Percentiles rank a stretch among this genome's conserved stretches.
phyloP scores from a whole-genome alignment of 805 yeast genomes.

The Myxozyma geophila region DNA sequence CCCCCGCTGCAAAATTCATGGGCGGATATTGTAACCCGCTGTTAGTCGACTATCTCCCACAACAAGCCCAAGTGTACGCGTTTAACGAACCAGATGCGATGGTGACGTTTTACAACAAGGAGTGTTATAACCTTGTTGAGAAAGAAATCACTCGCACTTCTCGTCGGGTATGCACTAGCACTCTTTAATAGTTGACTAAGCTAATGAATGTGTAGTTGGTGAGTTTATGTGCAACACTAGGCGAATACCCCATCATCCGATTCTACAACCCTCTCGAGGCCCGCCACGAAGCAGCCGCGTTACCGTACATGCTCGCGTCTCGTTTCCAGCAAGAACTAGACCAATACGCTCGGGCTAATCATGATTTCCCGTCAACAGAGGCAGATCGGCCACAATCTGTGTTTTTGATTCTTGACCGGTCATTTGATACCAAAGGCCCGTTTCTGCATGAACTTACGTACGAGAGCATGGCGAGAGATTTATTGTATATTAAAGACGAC shows the following conservation, averaged over 20 bases:
- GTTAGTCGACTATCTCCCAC: slow-evolving; percentile 61
- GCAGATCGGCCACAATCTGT: slow-evolving; percentile 69
- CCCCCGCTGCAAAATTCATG: slow-evolving; percentile 40
- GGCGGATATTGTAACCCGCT: slow-evolving; percentile 47
- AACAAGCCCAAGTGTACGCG: slow-evolving; percentile 74
- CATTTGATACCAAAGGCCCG: slow-evolving; percentile 82
- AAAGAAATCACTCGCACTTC: slow-evolving; percentile 65
- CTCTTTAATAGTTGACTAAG: background rate
- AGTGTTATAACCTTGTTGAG: slow-evolving; percentile 64
- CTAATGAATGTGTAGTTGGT: slow-evolving; percentile 53
- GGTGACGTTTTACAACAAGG: slow-evolving; percentile 70
- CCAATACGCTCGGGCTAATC: slow-evolving; percentile 70
- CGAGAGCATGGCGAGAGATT: slow-evolving; percentile 89
- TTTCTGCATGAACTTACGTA: slow-evolving; percentile 86
- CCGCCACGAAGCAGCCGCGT: slow-evolving; percentile 58
- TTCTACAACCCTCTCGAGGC: slow-evolving; percentile 61
- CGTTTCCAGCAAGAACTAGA: slow-evolving; percentile 74
- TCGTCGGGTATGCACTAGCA: slow-evolving; percentile 40
- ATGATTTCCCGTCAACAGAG: slow-evolving; percentile 61
- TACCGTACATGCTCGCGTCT: slow-evolving; percentile 72
- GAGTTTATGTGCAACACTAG: slow-evolving; percentile 73
- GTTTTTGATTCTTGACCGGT: slow-evolving; percentile 77
- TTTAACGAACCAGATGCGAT: slow-evolving; percentile 63
- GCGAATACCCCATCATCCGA: slow-evolving; percentile 87
- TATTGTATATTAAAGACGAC: slow-evolving; percentile 53